Evolutionary conservation across 371 early-diverging fungal genomes (phyloP), one percentile per base, ranked within the genome.

Genomic region (Thermomucor indicae-seudaticae): DNA sequence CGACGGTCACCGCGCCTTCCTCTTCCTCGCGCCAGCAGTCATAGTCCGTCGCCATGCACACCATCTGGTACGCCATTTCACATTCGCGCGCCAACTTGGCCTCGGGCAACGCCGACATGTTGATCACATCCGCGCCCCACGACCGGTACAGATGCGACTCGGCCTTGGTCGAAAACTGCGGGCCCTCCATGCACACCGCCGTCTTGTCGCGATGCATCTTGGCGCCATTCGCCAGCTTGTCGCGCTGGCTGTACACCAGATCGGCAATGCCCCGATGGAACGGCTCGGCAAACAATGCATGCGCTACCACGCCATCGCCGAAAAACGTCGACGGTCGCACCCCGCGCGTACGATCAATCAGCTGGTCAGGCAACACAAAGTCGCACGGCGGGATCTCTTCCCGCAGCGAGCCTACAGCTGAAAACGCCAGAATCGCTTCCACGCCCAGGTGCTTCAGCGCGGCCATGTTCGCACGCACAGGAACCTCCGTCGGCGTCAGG

Each of bases 21-120:
- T 50, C 50, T 19, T 84, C 78, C 45, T 79, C 88, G 62, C 89
- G 84, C 98, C 98, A 98, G 76, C 95, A 93, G 64, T 98, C 98
- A 58, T 96, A 98, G 73, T 98, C 98, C 35, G 98, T 98, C n/a
- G 92, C 83, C 98, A 98, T 98, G 80, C 97, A 97, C 14, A 98
- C 80, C 88, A 96, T 90, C 59, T 93, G 93, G 63, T 98, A 98
- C 11, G 92, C 93, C 47, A 98, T 93, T 74, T 97, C 98, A 31
- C 96, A 95, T 71, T 98, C 98, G 43, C 93, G 81, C 16, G 98
- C 98, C 34, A 98, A 77, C 70, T 98, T 98, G 54, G 97, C 80
- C 67, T 98, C 98, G 20, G 97, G 96, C 47, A 97, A 62, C 17
- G 81, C 92, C 25, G 91, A 87, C 98, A 98, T 98, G 82, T 98